Percentiles rank a stretch among this genome's conserved stretches.
These are phyloP conservation scores for Cymodocea nodosa DNA, from an alignment of 116 monocot species.

Conservation along the genomic window DNA sequence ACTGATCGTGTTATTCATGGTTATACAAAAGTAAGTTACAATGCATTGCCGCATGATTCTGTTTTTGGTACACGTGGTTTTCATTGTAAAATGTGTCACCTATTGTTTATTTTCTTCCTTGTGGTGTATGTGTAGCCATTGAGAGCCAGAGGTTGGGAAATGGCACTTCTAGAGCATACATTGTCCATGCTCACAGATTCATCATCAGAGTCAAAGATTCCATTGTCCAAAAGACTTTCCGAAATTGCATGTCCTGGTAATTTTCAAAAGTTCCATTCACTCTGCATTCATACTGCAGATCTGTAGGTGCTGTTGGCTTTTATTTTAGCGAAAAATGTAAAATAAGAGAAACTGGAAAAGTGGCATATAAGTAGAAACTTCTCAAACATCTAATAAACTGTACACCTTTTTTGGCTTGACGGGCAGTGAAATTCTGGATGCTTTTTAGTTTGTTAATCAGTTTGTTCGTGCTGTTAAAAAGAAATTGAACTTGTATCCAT, in stretches of 20 bases:
- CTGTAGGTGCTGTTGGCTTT: no score
- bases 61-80: no score
- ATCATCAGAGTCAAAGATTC: conserved; percentile 33
- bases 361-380: no score
- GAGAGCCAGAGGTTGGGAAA: conserved; percentile 79
- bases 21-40: conserved; percentile 58
- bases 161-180: conserved; percentile 66
- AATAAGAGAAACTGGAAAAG: no score
- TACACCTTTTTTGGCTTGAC: not conserved
- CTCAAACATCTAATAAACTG: no score
- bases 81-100: not conserved
- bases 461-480: not conserved
- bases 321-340: no score
- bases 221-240: conserved; percentile 41
- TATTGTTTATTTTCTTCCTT: not conserved
- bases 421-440: not conserved
- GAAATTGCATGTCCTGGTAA: conserved; percentile 88
- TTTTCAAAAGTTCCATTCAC: not conserved
- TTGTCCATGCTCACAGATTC: conserved; percentile 55
- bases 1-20: conserved; percentile 61
- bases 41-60: not conserved
- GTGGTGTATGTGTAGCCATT: conserved; percentile 36
- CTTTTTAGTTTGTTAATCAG: not conserved
- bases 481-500: no score
- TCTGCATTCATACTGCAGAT: not conserved